These are phyloP conservation scores for Chamaenerion angustifolium DNA, from an alignment of 345 rosid species.

Conservation along the genomic window DNA sequence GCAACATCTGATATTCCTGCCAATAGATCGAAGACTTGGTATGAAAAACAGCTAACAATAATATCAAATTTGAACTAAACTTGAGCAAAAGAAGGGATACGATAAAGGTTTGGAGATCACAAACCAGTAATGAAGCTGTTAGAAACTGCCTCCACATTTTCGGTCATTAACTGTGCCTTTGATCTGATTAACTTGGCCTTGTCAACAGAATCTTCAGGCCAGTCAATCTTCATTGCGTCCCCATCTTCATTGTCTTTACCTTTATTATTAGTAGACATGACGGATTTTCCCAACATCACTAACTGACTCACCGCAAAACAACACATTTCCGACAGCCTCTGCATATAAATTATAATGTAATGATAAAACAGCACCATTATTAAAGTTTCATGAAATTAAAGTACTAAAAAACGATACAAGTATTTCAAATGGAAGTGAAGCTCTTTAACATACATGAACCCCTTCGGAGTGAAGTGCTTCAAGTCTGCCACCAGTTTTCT, in stretches of 20 bases:
- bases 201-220: slow-evolving; percentile 87
- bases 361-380: not conserved
- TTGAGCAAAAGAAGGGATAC: no score
- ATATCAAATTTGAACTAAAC: no score
- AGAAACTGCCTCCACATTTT: slow-evolving; percentile 60
- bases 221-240: slow-evolving; percentile 39
- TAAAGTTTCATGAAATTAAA: not conserved
- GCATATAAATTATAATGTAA: no score
- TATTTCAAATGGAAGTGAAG: slow-evolving; percentile 4
- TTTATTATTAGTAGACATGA: slow-evolving; percentile 55
- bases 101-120: slow-evolving; percentile 7
- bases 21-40: not conserved
- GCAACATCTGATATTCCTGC: slow-evolving; percentile 82
- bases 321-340: slow-evolving; percentile 94
- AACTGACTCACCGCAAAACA: slow-evolving; percentile 76
- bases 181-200: slow-evolving; percentile 69
- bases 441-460: slow-evolving; percentile 54
- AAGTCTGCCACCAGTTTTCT: slow-evolving; percentile 71
- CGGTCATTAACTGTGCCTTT: slow-evolving; percentile 62
- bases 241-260: slow-evolving; percentile 44
- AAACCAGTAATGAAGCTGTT: slow-evolving; percentile 82
- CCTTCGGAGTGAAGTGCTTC: slow-evolving; percentile 96
- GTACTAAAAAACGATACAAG: not conserved
- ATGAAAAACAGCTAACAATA: not conserved
- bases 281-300: slow-evolving; percentile 63